Evolutionary conservation across 108 stramenopile species (phyloP).

Genomic region (Nannochloropsis salina): DNA sequence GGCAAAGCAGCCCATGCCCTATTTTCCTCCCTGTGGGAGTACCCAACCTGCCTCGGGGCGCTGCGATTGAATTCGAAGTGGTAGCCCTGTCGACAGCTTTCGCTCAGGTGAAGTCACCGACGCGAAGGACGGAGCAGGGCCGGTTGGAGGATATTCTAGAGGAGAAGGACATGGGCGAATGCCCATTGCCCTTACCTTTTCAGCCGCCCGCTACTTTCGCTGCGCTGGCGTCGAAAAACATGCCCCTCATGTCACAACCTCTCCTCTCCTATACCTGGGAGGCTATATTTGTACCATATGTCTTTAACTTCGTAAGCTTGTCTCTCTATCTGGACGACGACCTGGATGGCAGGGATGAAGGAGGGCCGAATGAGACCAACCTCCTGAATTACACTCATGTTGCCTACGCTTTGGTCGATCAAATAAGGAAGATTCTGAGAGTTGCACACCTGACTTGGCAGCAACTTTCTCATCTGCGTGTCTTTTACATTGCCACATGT

Average conservation of each 20-base stretch:
- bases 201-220: neutral
- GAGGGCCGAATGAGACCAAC: neutral
- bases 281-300: neutral
- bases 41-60: neutral
- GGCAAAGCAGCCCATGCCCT: neutral
- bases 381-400: neutral
- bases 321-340: neutral
- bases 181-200: neutral
- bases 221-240: neutral
- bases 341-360: neutral
- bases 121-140: neutral
- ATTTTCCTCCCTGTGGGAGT: neutral
- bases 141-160: neutral
- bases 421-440: neutral
- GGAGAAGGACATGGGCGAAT: neutral
- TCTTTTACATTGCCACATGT: neutral
- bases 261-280: neutral
- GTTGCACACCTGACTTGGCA: neutral
- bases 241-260: no score
- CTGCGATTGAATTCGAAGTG: neutral
- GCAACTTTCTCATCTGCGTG: neutral
- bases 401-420: neutral
- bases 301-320: neutral
- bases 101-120: neutral
- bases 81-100: slow-evolving; percentile 2